These are phyloP conservation scores for Penicillium sp. DNA, from an alignment of 2,329 filamentous ascomycete genomes.

Conservation along the genomic window DNA sequence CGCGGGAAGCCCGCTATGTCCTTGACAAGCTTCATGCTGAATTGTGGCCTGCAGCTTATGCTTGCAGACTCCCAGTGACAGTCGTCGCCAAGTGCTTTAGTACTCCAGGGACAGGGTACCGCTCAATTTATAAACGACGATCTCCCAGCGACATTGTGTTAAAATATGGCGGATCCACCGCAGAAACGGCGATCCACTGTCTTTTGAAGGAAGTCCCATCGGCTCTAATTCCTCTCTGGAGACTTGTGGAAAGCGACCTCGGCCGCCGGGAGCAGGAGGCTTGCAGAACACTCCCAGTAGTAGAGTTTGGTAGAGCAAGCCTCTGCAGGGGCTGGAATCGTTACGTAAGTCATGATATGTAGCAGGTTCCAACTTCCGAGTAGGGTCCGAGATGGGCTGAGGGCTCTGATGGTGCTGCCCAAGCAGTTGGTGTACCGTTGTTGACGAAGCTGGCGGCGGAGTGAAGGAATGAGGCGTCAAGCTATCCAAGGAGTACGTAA, in stretches of 20 bases:
- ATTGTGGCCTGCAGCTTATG: conserved; percentile 7
- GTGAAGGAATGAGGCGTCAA: neutral
- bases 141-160: conserved; percentile 2
- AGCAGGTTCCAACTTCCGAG: neutral
- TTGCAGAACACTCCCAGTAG: neutral
- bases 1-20: conserved; percentile 41
- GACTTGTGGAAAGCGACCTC: neutral
- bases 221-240: neutral
- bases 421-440: neutral
- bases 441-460: neutral
- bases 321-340: neutral
- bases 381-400: conserved; percentile 7
- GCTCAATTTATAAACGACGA: conserved; percentile 9
- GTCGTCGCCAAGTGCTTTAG: conserved; percentile 11
- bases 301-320: neutral
- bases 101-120: neutral
- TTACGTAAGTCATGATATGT: conserved; percentile 4
- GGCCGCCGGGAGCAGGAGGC: neutral
- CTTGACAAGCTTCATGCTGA: conserved; percentile 34
- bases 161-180: conserved; percentile 1
- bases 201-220: conserved; percentile 4
- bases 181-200: conserved; percentile 3
- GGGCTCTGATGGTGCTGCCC: neutral
- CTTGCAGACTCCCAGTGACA: conserved; percentile 7
- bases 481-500: neutral